phyloP scores from a whole-genome alignment of 2,329 filamentous ascomycete genomes.

The Phoma herbarum region DNA sequence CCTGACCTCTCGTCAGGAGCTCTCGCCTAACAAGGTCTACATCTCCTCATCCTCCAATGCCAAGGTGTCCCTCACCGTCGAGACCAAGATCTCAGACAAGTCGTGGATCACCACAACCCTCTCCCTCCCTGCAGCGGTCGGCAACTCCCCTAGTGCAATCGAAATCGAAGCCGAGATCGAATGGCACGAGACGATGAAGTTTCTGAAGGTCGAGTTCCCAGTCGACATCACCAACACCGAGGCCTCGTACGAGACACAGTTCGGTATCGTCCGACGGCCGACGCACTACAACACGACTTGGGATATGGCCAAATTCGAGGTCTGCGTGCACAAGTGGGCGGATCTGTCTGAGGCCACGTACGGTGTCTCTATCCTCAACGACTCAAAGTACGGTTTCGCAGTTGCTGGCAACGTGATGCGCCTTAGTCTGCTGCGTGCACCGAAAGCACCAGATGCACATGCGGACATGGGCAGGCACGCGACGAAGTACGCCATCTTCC shows the following conservation, averaged over 20 bases:
- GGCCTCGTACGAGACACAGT: slow-evolving; percentile 94
- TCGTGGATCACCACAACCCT: slow-evolving; percentile 90
- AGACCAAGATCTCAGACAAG: slow-evolving; percentile 85
- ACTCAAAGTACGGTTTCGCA: slow-evolving; percentile 96
- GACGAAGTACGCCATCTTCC: slow-evolving; percentile 90
- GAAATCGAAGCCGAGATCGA: slow-evolving; percentile 88
- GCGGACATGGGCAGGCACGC: slow-evolving; percentile 92
- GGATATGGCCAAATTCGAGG: slow-evolving; percentile 98
- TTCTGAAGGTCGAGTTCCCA: slow-evolving; percentile 98
- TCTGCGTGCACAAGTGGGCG: slow-evolving; percentile 94
- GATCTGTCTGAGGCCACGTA: slow-evolving; percentile 89
- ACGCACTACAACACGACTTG: slow-evolving; percentile 98
- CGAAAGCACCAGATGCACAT: slow-evolving; percentile 91
- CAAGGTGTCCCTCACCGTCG: slow-evolving; percentile 81
- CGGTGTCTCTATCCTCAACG: slow-evolving; percentile 91
- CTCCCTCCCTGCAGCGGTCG: slow-evolving; percentile 74
- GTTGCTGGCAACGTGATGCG: slow-evolving; percentile 90
- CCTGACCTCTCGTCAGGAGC: slow-evolving; percentile 81
- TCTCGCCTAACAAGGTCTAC: slow-evolving; percentile 72
- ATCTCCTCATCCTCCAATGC: slow-evolving; percentile 77
- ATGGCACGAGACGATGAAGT: slow-evolving; percentile 97
- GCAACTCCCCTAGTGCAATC: slow-evolving; percentile 72
- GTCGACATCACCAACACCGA: slow-evolving; percentile 91
- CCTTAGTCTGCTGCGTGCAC: slow-evolving; percentile 81
- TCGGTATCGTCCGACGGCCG: slow-evolving; percentile 84